A percentile compares a stretch with the other conserved stretches of the same genome.
phyloP scores from a whole-genome alignment of 2,329 filamentous ascomycete species.

The Onygenales sp. region DNA sequence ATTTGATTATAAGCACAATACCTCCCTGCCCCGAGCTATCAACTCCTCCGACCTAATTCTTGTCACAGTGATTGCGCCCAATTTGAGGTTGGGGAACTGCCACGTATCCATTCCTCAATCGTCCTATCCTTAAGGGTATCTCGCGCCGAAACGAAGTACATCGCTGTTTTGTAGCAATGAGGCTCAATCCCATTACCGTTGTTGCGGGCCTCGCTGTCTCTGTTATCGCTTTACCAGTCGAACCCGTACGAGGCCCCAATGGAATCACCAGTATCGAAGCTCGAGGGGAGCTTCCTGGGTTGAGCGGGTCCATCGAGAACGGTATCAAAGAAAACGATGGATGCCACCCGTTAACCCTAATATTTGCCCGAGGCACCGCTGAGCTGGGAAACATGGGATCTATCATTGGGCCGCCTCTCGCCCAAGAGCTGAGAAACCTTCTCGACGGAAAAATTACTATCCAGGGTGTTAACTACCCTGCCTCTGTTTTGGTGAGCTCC shows the following conservation, averaged over 20 bases:
- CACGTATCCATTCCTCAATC: too few species aligned
- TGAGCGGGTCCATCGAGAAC: constrained; percentile 26
- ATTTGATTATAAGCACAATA: too few species aligned
- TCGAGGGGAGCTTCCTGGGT: too few species aligned
- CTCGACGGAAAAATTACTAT: constrained; percentile 20
- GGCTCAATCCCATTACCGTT: not conserved
- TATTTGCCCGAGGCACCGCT: constrained; percentile 35
- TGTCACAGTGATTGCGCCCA: too few species aligned
- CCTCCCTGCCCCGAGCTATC: too few species aligned
- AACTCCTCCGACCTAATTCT: too few species aligned
- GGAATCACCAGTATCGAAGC: not conserved
- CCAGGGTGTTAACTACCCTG: constrained; percentile 26
- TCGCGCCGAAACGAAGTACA: too few species aligned
- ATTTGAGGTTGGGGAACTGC: too few species aligned
- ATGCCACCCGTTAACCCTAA: constrained; percentile 34
- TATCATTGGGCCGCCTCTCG: constrained; percentile 30
- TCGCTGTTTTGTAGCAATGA: not conserved
- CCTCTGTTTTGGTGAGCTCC: constrained; percentile 12
- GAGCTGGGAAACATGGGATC: constrained; percentile 36
- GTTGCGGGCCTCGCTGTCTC: not conserved
- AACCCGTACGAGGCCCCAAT: not conserved
- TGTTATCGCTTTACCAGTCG: not conserved
- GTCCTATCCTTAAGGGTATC: too few species aligned
- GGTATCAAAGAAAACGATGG: constrained; percentile 28
- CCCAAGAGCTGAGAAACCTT: constrained; percentile 15